phyloP scores from a whole-genome alignment of 108 stramenopile genomes.

The Skeletonema costatum region DNA sequence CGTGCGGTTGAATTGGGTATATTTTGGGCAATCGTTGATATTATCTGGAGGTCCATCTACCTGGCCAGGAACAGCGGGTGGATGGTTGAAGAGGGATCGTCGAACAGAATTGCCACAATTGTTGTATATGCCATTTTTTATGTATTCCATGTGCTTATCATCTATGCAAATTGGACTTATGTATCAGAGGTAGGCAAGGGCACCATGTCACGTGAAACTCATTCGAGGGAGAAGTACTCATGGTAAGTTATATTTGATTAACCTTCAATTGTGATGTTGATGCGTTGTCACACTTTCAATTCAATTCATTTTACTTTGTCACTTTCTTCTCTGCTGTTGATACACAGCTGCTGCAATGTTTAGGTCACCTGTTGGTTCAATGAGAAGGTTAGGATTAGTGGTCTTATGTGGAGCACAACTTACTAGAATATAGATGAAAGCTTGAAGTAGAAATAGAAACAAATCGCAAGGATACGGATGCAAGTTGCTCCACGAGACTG shows the following conservation, averaged over 20 bases:
- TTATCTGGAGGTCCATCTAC: neutral
- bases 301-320: neutral
- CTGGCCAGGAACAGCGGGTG: neutral
- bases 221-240: slow-evolving; percentile 12
- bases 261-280: too few relatives aligned
- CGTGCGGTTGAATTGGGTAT: neutral
- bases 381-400: too few relatives aligned
- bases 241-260: neutral
- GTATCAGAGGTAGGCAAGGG: slow-evolving; percentile 13
- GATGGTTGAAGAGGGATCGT: neutral
- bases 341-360: neutral
- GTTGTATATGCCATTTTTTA: neutral
- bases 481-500: too few relatives aligned
- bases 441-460: too few relatives aligned
- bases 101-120: neutral
- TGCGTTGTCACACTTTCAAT: too few relatives aligned
- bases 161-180: neutral
- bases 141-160: neutral
- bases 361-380: neutral
- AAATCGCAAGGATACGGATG: too few relatives aligned
- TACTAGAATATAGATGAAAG: too few relatives aligned
- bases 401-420: too few relatives aligned
- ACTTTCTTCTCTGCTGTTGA: too few relatives aligned
- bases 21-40: neutral
- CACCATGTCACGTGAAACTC: slow-evolving; percentile 7